Evolutionary conservation across 2,329 filamentous ascomycete species (phyloP).

Genomic region (Pyricularia sp.): DNA sequence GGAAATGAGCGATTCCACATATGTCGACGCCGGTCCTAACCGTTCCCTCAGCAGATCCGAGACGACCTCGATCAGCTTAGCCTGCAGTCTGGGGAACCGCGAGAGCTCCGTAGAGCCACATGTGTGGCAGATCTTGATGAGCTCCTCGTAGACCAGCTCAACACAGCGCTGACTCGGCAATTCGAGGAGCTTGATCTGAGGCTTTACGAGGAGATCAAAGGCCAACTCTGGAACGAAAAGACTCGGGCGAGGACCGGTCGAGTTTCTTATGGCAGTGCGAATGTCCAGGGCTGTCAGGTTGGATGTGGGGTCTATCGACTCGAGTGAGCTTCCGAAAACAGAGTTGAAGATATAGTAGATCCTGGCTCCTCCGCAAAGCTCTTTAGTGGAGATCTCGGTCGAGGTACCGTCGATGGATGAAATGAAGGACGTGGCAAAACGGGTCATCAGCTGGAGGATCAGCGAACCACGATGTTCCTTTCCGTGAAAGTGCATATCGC

Average conservation of each 20-base stretch:
- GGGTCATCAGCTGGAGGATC: slow-evolving; percentile 94
- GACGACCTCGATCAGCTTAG: slow-evolving; percentile 95
- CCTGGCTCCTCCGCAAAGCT: slow-evolving; percentile 85
- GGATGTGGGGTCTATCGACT: slow-evolving; percentile 90
- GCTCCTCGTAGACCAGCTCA: slow-evolving; percentile 94
- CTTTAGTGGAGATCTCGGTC: slow-evolving; percentile 96
- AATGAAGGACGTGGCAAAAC: slow-evolving; percentile 95
- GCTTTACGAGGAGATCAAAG: slow-evolving; percentile 95
- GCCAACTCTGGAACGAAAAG: slow-evolving; percentile 96
- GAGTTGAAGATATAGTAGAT: slow-evolving; percentile 99
- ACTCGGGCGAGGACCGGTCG: slow-evolving; percentile 88
- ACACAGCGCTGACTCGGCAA: slow-evolving; percentile 93
- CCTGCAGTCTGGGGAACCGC: slow-evolving; percentile 85
- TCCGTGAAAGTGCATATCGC: slow-evolving; percentile 93
- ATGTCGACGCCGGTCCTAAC: slow-evolving; percentile 77
- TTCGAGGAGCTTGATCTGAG: slow-evolving; percentile 94
- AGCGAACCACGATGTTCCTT: slow-evolving; percentile 94
- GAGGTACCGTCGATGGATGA: slow-evolving; percentile 98
- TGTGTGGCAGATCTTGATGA: slow-evolving; percentile 99
- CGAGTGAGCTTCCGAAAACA: slow-evolving; percentile 91
- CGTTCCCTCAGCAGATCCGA: slow-evolving; percentile 90
- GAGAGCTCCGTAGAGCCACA: slow-evolving; percentile 92
- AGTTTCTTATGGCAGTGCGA: slow-evolving; percentile 94
- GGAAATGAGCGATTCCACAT: slow-evolving; percentile 93
- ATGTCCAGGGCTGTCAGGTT: slow-evolving; percentile 95